phyloP scores from a whole-genome alignment of 805 yeast species.

The Kockiozyma suomiensis region DNA sequence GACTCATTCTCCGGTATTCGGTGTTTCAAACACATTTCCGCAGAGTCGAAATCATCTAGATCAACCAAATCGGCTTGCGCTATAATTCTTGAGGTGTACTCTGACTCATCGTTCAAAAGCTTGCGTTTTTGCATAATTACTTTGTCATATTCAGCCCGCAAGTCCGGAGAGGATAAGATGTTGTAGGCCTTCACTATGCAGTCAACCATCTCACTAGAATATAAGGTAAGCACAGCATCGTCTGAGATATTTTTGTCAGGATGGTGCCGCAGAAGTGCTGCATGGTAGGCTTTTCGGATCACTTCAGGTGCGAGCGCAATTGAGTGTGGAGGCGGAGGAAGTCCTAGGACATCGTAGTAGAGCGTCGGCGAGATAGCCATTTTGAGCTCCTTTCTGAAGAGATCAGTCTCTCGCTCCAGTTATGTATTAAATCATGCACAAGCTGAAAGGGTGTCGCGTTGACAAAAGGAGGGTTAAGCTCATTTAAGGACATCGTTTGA shows the following conservation, averaged over 20 bases:
- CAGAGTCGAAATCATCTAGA: slow-evolving; percentile 59
- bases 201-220: slow-evolving; percentile 41
- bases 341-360: slow-evolving; percentile 9
- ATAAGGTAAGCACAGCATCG: slow-evolving; percentile 19
- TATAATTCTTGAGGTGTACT: slow-evolving; percentile 36
- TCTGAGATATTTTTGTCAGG: slow-evolving; percentile 64
- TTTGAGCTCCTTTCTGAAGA: neutral
- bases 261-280: slow-evolving; percentile 62
- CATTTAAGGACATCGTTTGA: too few species aligned
- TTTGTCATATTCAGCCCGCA: slow-evolving; percentile 57
- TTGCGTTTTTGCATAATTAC: slow-evolving; percentile 43
- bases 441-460: too few species aligned
- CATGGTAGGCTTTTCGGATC: slow-evolving; percentile 56
- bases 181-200: slow-evolving; percentile 66
- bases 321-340: slow-evolving; percentile 13
- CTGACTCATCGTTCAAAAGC: slow-evolving; percentile 39
- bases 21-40: slow-evolving; percentile 42
- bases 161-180: slow-evolving; percentile 49
- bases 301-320: neutral
- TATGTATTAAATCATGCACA: neutral
- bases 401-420: too few species aligned
- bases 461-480: too few species aligned
- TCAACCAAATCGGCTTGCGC: slow-evolving; percentile 62
- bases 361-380: slow-evolving; percentile 1
- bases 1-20: slow-evolving; percentile 14